Evolutionary conservation across 768 basidiomycete genomes (phyloP), one percentile per base, ranked within the genome.

Genomic region (Trametes gibbosa): DNA sequence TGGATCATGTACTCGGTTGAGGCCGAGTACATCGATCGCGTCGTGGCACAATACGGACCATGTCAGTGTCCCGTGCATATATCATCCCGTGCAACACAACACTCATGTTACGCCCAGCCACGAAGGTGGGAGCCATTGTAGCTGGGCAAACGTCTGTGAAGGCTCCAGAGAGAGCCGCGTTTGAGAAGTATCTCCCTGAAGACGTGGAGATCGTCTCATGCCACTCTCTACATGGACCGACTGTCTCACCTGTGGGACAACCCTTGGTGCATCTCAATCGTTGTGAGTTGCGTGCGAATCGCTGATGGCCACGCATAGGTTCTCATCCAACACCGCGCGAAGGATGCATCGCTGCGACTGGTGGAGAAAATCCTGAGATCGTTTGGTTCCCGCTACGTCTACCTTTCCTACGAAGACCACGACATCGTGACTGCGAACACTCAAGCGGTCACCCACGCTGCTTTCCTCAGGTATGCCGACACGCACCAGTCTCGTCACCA

Each of bases 101-200:
- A 5, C 51, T 53, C 23, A 49, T 12, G 5, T 16, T 3, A 4
- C 40, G 42, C 35, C 6, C 62, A 94, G 95, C 95, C 13, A 98
- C 96, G 0, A 98, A 97, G 74, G 72, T 95, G 23, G 83, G 91
- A 17, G 93, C 97, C 1, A 84, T 96, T 43, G 95, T 99, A 25
- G 85, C 93, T 0, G 97, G 96, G 0, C 96, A 99, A 72, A 99
- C 96, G 0, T 95, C 92, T 1, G 95, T 98, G 43, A 99, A 99
- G 70, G 91, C 94, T 0, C 97, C 97, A 0, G 97, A 99, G 70
- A 86, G 82, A 63, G 81, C 72, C 1, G 95, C 97, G 0, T 98
- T 97, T 67, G 97, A 99, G 65, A 82, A 83, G 34, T 79, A 91
- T 66, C 85, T 98, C 2, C 97, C 97, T 0, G 64, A 73, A 2